A percentile compares a stretch with the other conserved stretches of the same genome.
phyloP scores from a whole-genome alignment of 305 asterid species.

The Striga hermonthica region DNA sequence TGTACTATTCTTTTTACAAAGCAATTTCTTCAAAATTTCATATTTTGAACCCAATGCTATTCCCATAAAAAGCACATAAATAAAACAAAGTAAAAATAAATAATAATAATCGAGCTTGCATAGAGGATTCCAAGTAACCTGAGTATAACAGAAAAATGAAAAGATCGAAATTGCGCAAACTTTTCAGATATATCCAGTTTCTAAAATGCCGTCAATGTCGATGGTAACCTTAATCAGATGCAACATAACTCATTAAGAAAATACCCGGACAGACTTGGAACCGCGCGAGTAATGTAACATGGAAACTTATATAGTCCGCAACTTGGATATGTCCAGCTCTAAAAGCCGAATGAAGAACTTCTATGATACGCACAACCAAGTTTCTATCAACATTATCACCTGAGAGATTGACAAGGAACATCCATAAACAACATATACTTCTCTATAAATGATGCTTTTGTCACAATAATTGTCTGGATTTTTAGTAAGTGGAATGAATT shows the following conservation, averaged over 20 bases:
- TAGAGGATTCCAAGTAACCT: slow-evolving; percentile 3
- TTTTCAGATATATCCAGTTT: slow-evolving; percentile 13
- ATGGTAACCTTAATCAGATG: slow-evolving; percentile 18
- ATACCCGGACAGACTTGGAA: slow-evolving; percentile 76
- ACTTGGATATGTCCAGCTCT: slow-evolving; percentile 70
- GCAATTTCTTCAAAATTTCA: neutral
- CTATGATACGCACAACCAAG: slow-evolving; percentile 55
- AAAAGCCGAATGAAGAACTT: slow-evolving; percentile 72
- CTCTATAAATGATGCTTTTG: slow-evolving; percentile 5
- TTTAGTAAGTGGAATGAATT: slow-evolving; percentile 4
- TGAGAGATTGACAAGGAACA: slow-evolving; percentile 37
- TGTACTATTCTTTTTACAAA: neutral
- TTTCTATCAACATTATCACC: slow-evolving; percentile 58
- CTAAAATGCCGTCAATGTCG: slow-evolving; percentile 9
- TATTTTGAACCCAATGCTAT: neutral
- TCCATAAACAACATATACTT: slow-evolving; percentile 9
- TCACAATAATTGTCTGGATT: slow-evolving; percentile 14
- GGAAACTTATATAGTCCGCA: slow-evolving; percentile 81
- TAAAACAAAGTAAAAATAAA: neutral
- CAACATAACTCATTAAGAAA: slow-evolving; percentile 17
- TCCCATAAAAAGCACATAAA: neutral
- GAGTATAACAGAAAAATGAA: slow-evolving; percentile 7
- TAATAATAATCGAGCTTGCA: neutral
- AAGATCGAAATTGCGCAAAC: neutral
- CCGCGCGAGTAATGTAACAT: slow-evolving; percentile 68